Percentiles rank a stretch among this genome's conserved stretches.
These are phyloP conservation scores for Blastobotrys terrestris DNA, from an alignment of 805 yeast genomes.

Conservation along the genomic window DNA sequence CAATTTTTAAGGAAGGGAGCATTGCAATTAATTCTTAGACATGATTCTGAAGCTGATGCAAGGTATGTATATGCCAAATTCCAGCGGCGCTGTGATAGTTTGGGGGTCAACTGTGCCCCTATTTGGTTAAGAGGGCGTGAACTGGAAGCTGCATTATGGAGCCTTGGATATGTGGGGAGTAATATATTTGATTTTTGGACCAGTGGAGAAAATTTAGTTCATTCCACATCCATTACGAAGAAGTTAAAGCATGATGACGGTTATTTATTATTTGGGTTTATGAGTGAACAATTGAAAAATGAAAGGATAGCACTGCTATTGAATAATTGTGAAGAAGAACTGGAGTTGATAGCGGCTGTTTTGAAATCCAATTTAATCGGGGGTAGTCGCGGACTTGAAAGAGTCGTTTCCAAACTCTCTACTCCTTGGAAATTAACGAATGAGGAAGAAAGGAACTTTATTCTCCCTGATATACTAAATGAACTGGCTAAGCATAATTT, in stretches of 20 bases:
- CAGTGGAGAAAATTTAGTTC: neutral
- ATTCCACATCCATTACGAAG: neutral
- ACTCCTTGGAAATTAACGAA: slow-evolving; percentile 1
- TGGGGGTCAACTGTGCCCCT: neutral
- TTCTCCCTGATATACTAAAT: neutral
- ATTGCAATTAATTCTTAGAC: neutral
- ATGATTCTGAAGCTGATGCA: neutral
- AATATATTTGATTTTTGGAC: slow-evolving; percentile 1
- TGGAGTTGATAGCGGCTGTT: neutral
- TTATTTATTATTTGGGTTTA: neutral
- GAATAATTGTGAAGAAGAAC: neutral
- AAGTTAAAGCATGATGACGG: neutral
- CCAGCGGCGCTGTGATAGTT: neutral
- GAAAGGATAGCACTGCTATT: neutral
- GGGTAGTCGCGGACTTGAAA: neutral
- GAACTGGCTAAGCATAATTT: neutral
- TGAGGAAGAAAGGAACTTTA: neutral
- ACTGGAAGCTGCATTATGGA: slow-evolving; percentile 3
- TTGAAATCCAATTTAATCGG: neutral
- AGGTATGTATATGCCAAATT: neutral
- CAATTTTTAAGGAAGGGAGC: neutral
- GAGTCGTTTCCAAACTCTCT: neutral
- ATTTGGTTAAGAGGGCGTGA: neutral
- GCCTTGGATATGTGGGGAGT: neutral
- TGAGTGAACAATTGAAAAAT: too few species aligned